These are phyloP conservation scores for Globisporangium barbulae DNA, from an alignment of 352 stramenopile genomes.

Conservation along the genomic window DNA sequence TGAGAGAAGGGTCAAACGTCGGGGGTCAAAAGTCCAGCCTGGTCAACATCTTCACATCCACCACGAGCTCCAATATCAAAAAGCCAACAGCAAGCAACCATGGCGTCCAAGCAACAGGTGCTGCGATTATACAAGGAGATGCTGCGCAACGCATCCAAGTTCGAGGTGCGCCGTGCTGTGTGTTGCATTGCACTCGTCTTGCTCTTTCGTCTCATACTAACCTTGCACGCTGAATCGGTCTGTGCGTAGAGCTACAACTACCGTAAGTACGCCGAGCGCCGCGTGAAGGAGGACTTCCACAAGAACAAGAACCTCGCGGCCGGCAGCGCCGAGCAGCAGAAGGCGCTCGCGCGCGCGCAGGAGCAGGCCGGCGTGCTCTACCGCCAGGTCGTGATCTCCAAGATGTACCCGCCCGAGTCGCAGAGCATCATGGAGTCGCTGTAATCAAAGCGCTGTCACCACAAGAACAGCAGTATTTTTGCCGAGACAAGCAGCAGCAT, in stretches of 20 bases:
- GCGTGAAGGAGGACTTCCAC: slow-evolving; percentile 73
- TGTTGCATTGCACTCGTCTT: neutral
- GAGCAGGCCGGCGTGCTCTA: slow-evolving; percentile 56
- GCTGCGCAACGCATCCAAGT: slow-evolving; percentile 47
- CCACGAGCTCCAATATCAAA: neutral
- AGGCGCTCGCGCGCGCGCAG: slow-evolving; percentile 36
- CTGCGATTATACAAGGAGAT: slow-evolving; percentile 54
- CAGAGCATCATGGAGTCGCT: slow-evolving; percentile 68
- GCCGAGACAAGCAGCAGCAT: neutral
- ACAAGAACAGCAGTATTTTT: neutral
- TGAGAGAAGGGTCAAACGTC: no score
- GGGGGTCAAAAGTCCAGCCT: no score
- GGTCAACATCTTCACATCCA: slow-evolving; percentile 4
- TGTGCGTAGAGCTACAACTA: slow-evolving; percentile 66
- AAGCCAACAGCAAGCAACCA: neutral
- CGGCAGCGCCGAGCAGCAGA: slow-evolving; percentile 48
- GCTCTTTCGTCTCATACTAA: slow-evolving; percentile 1
- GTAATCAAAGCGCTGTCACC: neutral
- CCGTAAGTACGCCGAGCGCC: slow-evolving; percentile 58
- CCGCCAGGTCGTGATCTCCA: slow-evolving; percentile 61
- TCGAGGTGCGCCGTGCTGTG: slow-evolving; percentile 33
- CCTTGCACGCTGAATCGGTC: slow-evolving; percentile 3
- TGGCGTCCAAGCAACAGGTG: slow-evolving; percentile 38
- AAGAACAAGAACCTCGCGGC: slow-evolving; percentile 48
- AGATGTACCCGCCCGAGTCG: slow-evolving; percentile 57